phyloP scores from a whole-genome alignment of 495 filamentous ascomycete genomes.

The Aspergillus nidulans region DNA sequence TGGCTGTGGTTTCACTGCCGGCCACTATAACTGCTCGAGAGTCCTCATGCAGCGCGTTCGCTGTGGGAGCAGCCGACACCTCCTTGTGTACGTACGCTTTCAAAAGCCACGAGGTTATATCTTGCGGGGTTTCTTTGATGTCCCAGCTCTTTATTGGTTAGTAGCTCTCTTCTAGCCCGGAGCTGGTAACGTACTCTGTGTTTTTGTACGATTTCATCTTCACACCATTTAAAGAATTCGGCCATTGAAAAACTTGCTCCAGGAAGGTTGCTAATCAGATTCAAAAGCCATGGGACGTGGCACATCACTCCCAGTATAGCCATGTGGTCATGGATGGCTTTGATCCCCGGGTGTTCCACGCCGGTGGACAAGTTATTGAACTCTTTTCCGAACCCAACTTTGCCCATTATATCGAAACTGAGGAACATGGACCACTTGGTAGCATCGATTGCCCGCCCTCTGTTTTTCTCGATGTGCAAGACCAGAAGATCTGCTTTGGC shows the following conservation, averaged over 20 bases:
- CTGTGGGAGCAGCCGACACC: neutral
- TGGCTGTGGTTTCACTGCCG: neutral
- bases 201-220: slow-evolving; percentile 4
- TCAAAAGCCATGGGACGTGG: slow-evolving; percentile 20
- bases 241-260: neutral
- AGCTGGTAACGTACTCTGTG: neutral
- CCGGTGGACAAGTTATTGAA: slow-evolving; percentile 15
- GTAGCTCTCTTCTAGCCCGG: neutral
- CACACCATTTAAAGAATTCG: slow-evolving; percentile 7
- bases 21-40: neutral
- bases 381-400: slow-evolving; percentile 13
- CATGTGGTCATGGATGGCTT: slow-evolving; percentile 23
- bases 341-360: slow-evolving; percentile 51
- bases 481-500: slow-evolving; percentile 2
- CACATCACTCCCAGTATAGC: slow-evolving; percentile 19
- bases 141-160: slow-evolving; percentile 1
- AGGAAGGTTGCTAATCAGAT: slow-evolving; percentile 11
- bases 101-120: slow-evolving; percentile 10
- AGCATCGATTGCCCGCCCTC: slow-evolving; percentile 4
- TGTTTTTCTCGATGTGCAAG: slow-evolving; percentile 1
- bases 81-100: slow-evolving; percentile 8
- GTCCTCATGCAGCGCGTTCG: neutral
- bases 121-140: slow-evolving; percentile 7
- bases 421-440: slow-evolving; percentile 11
- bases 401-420: slow-evolving; percentile 19